phyloP scores from a whole-genome alignment of 176 grass and related monocot species.

The Cocos nucifera region DNA sequence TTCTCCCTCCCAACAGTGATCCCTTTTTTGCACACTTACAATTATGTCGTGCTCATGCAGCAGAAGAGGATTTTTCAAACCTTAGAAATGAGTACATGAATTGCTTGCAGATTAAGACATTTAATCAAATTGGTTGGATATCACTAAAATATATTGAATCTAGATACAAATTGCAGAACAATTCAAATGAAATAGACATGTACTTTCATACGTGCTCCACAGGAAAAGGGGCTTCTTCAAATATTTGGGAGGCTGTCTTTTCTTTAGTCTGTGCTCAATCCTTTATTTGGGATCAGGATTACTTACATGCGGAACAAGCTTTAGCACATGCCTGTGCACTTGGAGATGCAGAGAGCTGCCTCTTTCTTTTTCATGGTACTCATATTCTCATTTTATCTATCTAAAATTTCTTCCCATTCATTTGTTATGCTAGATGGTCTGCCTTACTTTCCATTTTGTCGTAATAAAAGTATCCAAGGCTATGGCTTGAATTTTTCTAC shows the following conservation, averaged over 20 bases:
- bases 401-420: too few species aligned
- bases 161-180: conserved; percentile 41
- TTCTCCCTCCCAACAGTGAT: conserved; percentile 28
- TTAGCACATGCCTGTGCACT: conserved; percentile 55
- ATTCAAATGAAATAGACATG: conserved; percentile 46
- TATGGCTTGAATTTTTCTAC: too few species aligned
- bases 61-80: conserved; percentile 42
- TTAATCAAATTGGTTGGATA: conserved; percentile 72
- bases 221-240: conserved; percentile 36
- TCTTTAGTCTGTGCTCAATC: conserved; percentile 69
- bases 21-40: conserved; percentile 74
- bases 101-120: conserved; percentile 47
- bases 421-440: background rate
- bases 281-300: conserved; percentile 59
- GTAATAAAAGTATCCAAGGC: too few species aligned
- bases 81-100: conserved; percentile 61
- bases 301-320: conserved; percentile 57
- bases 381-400: background rate
- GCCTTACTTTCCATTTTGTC: background rate
- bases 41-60: conserved; percentile 58
- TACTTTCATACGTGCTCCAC: conserved; percentile 39
- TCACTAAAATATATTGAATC: conserved; percentile 77
- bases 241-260: conserved; percentile 58
- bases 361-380: conserved; percentile 77
- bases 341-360: conserved; percentile 53